phyloP scores from a whole-genome alignment of 441 rosid genomes.

The Populus hybrid region DNA sequence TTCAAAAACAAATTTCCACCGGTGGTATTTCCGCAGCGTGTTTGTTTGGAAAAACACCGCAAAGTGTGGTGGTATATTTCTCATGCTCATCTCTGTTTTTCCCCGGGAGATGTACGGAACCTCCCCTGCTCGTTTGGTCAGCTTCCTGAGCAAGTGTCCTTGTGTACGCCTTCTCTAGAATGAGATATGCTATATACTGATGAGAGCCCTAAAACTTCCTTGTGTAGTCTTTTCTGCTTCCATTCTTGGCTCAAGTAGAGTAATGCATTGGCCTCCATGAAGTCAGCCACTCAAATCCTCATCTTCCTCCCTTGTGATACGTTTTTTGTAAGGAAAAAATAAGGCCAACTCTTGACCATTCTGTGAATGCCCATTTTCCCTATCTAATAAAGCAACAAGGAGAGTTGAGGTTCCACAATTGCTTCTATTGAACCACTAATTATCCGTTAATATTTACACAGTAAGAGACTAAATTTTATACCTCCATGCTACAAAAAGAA shows the following conservation, averaged over 20 bases:
- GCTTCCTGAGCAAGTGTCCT: background rate
- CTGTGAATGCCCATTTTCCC: background rate
- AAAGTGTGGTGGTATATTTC: too few relatives aligned
- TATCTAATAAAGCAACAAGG: background rate
- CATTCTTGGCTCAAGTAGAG: too few relatives aligned
- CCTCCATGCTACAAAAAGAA: slow-evolving; percentile 12
- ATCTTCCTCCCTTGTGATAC: background rate
- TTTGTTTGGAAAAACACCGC: too few relatives aligned
- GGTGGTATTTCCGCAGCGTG: too few relatives aligned
- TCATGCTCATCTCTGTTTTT: background rate
- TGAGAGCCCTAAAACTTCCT: background rate
- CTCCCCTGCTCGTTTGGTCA: background rate
- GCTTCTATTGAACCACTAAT: background rate
- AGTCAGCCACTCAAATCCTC: background rate
- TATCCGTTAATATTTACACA: slow-evolving; percentile 10
- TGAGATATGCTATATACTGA: background rate
- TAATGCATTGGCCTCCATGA: too few relatives aligned
- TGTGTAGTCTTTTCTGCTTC: background rate
- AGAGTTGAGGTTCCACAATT: background rate
- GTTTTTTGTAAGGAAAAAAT: too few relatives aligned
- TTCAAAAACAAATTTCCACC: too few relatives aligned
- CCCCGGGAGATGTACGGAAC: background rate
- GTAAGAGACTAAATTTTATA: background rate
- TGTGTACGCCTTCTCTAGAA: background rate
- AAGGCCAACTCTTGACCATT: background rate